phyloP scores from a whole-genome alignment of 768 basidiomycete species.

The Trametes sanguinea region DNA sequence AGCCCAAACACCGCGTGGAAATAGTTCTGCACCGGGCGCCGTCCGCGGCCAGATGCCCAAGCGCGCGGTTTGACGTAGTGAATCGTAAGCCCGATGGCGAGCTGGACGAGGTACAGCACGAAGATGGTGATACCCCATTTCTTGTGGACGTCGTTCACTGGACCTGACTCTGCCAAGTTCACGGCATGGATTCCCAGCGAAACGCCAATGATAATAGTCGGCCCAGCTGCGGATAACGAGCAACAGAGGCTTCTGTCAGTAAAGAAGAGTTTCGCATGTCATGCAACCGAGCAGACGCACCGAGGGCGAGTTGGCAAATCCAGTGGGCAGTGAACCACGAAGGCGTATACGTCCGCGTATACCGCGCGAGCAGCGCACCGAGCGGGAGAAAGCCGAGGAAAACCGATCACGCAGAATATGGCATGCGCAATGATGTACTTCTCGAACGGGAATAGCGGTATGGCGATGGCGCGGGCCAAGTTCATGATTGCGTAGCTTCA shows the following conservation, averaged over 20 bases:
- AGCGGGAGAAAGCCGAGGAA: slow-evolving; percentile 60
- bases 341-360: slow-evolving; percentile 50
- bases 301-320: slow-evolving; percentile 48
- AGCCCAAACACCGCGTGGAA: slow-evolving; percentile 50
- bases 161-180: slow-evolving; percentile 30
- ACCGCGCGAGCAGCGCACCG: slow-evolving; percentile 55
- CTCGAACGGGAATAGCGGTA: slow-evolving; percentile 47
- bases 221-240: slow-evolving; percentile 38
- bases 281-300: slow-evolving; percentile 9
- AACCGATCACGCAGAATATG: slow-evolving; percentile 50
- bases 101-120: slow-evolving; percentile 53
- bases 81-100: slow-evolving; percentile 47
- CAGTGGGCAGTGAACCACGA: slow-evolving; percentile 46
- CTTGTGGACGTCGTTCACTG: slow-evolving; percentile 49
- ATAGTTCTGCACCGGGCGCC: slow-evolving; percentile 48
- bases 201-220: slow-evolving; percentile 55
- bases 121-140: slow-evolving; percentile 54
- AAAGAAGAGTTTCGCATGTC: neutral
- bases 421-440: slow-evolving; percentile 54
- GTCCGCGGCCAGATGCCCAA: slow-evolving; percentile 27
- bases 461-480: neutral
- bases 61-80: slow-evolving; percentile 50
- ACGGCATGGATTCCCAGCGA: slow-evolving; percentile 43
- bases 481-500: neutral
- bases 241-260: neutral